These are phyloP conservation scores for Pseudofabraea citricarpa DNA, from an alignment of 2,329 filamentous ascomycete species.

Conservation along the genomic window DNA sequence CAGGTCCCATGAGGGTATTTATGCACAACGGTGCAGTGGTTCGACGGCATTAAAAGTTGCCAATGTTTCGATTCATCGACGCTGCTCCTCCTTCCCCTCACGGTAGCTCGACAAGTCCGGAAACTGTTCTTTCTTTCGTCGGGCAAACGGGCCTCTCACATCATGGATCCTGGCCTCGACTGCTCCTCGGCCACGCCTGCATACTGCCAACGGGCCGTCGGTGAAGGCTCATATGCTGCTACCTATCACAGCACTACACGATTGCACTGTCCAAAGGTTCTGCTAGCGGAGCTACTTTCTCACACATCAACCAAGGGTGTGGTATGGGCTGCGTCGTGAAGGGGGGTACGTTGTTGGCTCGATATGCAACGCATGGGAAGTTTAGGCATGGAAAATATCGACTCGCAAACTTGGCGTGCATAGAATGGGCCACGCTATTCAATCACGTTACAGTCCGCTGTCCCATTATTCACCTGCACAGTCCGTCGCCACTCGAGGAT, in stretches of 20 bases:
- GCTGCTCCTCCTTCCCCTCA: neutral
- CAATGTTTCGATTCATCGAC: neutral
- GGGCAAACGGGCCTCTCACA: neutral
- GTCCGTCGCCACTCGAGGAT: conserved; percentile 9
- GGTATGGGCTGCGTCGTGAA: neutral
- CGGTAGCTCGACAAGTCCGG: neutral
- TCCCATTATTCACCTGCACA: conserved; percentile 17
- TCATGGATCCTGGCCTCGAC: neutral
- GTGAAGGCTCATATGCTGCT: neutral
- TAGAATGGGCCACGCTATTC: conserved; percentile 13
- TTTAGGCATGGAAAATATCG: conserved; percentile 7
- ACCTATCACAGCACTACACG: conserved; percentile 2
- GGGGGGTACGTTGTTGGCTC: neutral
- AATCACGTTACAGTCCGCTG: conserved; percentile 25
- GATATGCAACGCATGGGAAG: conserved; percentile 11
- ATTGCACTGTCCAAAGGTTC: neutral
- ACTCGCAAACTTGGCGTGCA: conserved; percentile 10
- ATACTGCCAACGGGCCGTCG: neutral
- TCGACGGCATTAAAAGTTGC: neutral
- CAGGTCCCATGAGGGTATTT: neutral
- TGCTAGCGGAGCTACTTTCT: neutral
- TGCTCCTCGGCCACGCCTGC: neutral
- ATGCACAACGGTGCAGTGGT: neutral
- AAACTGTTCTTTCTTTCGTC: neutral
- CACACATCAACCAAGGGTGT: neutral